Evolutionary conservation across 768 basidiomycete genomes (phyloP).

Genomic region (Termitomyces sp.): DNA sequence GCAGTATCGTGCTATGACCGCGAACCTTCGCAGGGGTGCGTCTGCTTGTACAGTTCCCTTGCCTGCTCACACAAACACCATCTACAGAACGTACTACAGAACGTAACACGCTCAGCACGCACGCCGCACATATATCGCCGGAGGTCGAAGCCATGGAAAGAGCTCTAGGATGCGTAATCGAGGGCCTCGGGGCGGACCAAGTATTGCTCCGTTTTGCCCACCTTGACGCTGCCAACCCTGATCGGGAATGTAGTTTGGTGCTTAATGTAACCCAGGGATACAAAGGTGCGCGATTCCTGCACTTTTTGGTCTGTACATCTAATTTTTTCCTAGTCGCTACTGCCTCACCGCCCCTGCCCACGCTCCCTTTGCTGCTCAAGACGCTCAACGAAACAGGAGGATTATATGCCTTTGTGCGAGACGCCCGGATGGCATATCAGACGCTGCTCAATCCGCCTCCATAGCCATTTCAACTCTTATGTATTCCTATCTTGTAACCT

Average conservation of each 20-base stretch:
- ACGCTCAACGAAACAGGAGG: conserved; percentile 67
- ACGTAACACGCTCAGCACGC: conserved; percentile 42
- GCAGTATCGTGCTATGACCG: conserved; percentile 56
- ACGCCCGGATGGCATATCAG: conserved; percentile 52
- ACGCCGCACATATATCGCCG: conserved; percentile 44
- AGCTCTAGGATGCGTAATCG: conserved; percentile 58
- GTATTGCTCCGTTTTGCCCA: conserved; percentile 69
- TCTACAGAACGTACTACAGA: conserved; percentile 64
- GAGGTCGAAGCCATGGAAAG: conserved; percentile 56
- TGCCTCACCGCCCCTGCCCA: conserved; percentile 63
- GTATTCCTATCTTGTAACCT: not conserved
- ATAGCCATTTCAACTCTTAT: not conserved
- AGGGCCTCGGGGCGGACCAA: conserved; percentile 69
- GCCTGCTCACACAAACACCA: not conserved
- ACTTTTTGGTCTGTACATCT: not conserved
- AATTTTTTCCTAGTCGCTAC: conserved; percentile 59
- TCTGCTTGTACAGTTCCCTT: not conserved
- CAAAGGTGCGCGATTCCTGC: conserved; percentile 41
- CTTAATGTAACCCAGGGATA: conserved; percentile 63
- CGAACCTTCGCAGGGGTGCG: conserved; percentile 61
- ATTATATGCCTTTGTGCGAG: conserved; percentile 65
- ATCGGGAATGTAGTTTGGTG: conserved; percentile 66
- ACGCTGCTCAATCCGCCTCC: conserved; percentile 13
- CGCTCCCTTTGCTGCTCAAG: conserved; percentile 61
- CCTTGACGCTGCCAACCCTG: conserved; percentile 51